phyloP scores from a whole-genome alignment of 441 rosid genomes.

The Kokia cookei region DNA sequence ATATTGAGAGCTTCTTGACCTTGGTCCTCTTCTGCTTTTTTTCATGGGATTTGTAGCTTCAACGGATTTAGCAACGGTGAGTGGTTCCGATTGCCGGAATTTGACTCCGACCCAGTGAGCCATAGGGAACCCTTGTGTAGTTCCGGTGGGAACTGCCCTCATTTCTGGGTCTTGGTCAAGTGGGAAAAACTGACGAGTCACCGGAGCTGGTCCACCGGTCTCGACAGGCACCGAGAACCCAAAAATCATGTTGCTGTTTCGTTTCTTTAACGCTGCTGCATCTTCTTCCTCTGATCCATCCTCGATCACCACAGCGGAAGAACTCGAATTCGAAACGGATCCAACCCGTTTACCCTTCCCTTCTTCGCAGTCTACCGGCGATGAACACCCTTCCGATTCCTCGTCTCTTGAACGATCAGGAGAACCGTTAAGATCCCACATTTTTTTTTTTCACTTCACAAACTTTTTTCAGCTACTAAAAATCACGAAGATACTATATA shows the following conservation, averaged over 20 bases:
- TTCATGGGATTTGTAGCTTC: constrained; percentile 69
- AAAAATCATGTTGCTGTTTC: constrained; percentile 40
- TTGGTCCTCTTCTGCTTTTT: constrained; percentile 91
- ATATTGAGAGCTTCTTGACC: constrained; percentile 95
- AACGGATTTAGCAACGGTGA: constrained; percentile 26
- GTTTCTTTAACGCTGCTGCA: constrained; percentile 25
- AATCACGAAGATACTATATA: neutral
- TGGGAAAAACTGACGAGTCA: constrained; percentile 70
- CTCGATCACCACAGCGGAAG: constrained; percentile 70
- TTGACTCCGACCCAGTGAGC: constrained; percentile 80
- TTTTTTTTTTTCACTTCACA: constrained; percentile 22
- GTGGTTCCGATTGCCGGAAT: constrained; percentile 74
- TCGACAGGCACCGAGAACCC: constrained; percentile 40
- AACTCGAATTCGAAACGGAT: constrained; percentile 82
- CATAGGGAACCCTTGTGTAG: constrained; percentile 37
- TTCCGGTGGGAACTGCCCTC: constrained; percentile 14
- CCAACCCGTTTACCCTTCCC: constrained; percentile 82
- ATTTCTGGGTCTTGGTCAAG: constrained; percentile 40
- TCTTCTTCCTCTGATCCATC: constrained; percentile 83
- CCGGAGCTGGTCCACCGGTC: constrained; percentile 25
- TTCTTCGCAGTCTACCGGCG: constrained; percentile 38
- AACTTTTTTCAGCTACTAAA: neutral
- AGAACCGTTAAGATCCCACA: constrained; percentile 95
- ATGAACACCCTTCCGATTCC: constrained; percentile 70
- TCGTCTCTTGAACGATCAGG: constrained; percentile 51